Evolutionary conservation across 2,329 filamentous ascomycete species (phyloP), one percentile per base, ranked within the genome.

Genomic region (Epichloe sylvatica): DNA sequence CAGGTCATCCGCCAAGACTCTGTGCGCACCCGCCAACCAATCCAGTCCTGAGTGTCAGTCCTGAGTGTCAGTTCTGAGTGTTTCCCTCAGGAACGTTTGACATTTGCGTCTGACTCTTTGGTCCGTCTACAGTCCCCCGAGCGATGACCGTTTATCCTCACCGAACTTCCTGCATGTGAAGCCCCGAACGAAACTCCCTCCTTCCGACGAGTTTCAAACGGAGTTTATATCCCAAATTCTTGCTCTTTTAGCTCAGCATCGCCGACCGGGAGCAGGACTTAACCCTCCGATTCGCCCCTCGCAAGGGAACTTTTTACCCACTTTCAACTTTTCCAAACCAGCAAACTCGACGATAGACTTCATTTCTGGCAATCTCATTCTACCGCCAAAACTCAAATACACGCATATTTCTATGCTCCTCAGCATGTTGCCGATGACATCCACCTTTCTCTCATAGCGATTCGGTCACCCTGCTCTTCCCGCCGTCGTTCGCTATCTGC

Each of bases 341-440:
- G 33, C 38, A 43, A 21, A 44, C 33, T 46, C 38, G 41, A 47
- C 40, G 45, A 19, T 15, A 43, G 33, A 43, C 44, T 33, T 50
- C 49, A 47, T 38, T 42, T 49, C 42, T 42, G 30, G 21, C 41
- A 42, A 46, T 46, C 49, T 51, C 30, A 49, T 37, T 43, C 41
- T 23, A 45, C 23, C 45, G 25, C 45, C 12, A 25, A 33, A 15
- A 41, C 30, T 37, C 23, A 34, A 42, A 35, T 36, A 23, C 19
- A 4, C 25, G n/a, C 33, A 19, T 38, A 25, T 21, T 44, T 40
- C 23, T 4, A 17, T 17, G n/a, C 38, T 49, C 33, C 23, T 7
- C 19, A 39, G 46, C 46, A 49, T 51, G 46, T 36, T 42, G 21
- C 19, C 46, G 38, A 49, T 35, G 15, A 36, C 19, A 19, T 46